These are phyloP conservation scores for Alternaria ethzedia DNA, from an alignment of 2,329 filamentous ascomycete species.

Conservation along the genomic window DNA sequence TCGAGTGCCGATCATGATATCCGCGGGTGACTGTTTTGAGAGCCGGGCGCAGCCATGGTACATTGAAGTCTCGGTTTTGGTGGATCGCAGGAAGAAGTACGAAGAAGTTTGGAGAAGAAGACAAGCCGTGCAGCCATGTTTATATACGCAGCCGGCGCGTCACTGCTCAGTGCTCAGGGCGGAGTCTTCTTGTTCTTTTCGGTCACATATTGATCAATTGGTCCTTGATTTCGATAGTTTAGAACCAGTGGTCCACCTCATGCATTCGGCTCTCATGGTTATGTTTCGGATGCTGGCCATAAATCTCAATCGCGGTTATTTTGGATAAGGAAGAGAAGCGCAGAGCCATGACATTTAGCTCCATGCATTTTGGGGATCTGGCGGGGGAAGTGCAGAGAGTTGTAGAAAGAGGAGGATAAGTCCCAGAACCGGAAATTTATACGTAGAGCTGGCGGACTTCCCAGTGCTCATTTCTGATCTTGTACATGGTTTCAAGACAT, in stretches of 20 bases:
- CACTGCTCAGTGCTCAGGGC: neutral
- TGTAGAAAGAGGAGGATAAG: neutral
- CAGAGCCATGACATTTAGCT: neutral
- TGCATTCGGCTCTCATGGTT: neutral
- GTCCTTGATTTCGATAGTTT: fast-evolving
- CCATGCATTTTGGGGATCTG: neutral
- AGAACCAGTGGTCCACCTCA: neutral
- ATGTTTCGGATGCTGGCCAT: neutral
- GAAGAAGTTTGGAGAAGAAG: too few species aligned
- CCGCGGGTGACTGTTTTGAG: too few species aligned
- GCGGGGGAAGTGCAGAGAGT: neutral
- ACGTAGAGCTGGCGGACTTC: neutral
- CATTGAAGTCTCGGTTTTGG: too few species aligned
- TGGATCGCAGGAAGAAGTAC: too few species aligned
- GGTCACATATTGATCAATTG: fast-evolving
- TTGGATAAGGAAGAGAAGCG: neutral
- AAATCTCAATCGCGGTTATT: neutral
- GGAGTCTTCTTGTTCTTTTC: fast-evolving
- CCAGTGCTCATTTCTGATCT: too few species aligned
- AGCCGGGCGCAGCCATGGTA: too few species aligned
- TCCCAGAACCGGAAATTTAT: neutral
- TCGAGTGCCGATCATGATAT: too few species aligned
- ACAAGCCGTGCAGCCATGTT: too few species aligned
- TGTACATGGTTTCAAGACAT: neutral
- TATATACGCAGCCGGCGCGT: neutral